Evolutionary conservation across 768 basidiomycete genomes (phyloP).

Genomic region (Naganishia antarctica): DNA sequence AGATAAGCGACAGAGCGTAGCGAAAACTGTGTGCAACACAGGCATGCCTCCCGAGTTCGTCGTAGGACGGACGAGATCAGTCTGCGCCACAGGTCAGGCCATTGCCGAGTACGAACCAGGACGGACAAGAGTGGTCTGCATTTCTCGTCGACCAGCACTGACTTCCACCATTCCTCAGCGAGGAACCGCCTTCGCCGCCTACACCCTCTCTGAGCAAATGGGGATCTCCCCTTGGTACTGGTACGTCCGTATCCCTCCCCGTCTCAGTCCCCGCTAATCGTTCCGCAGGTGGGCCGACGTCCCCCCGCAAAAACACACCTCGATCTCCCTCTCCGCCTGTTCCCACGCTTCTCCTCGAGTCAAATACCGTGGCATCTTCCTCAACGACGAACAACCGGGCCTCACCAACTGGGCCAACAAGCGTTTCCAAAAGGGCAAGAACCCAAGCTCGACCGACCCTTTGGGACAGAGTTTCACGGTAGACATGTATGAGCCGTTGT

Average conservation of each 20-base stretch:
- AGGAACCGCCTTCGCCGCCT: constrained; percentile 34
- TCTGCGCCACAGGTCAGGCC: no score
- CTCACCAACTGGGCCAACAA: constrained; percentile 67
- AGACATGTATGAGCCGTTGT: constrained; percentile 54
- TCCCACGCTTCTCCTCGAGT: constrained; percentile 63
- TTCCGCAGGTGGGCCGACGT: constrained; percentile 68
- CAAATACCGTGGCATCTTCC: constrained; percentile 65
- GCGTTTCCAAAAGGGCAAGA: constrained; percentile 64
- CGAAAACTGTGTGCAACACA: no score
- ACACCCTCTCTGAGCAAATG: constrained; percentile 30
- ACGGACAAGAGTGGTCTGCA: no score
- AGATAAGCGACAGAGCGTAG: no score
- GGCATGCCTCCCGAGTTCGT: no score
- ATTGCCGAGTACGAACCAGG: no score
- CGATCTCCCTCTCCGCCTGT: constrained; percentile 53
- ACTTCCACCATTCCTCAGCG: constrained; percentile 14
- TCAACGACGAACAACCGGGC: constrained; percentile 73
- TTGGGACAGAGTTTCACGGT: constrained; percentile 51
- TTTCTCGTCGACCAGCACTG: no score
- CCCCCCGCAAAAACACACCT: constrained; percentile 56
- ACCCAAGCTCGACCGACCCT: constrained; percentile 54
- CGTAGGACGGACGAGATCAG: no score
- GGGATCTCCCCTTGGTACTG: constrained; percentile 33
- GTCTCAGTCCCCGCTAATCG: constrained; percentile 49
- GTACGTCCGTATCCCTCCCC: no score